Base-by-base conservation (phyloP, 345 rosid genomes). In the Pugionium dolabratum region DNA sequence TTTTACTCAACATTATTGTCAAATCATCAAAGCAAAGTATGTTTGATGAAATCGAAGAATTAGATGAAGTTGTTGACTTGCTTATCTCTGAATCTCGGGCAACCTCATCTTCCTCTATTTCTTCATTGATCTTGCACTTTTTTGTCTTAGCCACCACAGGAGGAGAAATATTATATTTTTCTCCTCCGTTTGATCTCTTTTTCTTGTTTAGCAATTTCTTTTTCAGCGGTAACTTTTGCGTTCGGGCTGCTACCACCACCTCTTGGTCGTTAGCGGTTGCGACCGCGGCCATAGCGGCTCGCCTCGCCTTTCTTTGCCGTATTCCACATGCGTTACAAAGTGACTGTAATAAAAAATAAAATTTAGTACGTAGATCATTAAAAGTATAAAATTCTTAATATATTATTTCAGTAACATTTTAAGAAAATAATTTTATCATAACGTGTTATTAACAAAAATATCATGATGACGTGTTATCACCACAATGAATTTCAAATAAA, bases 251-350 rank as follows among this genome's bases (percentile, higher is more conserved):
- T 9, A 9, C 44, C 40, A n/a, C 46, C 66, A 31, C 41, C 43
- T 59, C 69, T 53, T 73, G 66, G 34, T 71, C 60, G 1, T 65
- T 59, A 3, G 65, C 53, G 1, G 81, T 70, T 5, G 65, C 62
- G 1, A 71, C 82, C 7, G 78, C 90, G 3, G 81, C 88, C 51
- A 77, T 86, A 79, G 85, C 73, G 2, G 94, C 94, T 28, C 91
- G 70, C 49, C 91, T 82, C 2, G 94, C 96, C 84, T 91, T 91
- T 85, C 96, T 84, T 73, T 85, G 93, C 7, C 96, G 79, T 65
- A 90, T 90, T 62, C 97, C 97, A 46, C 95, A 90, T 5, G 97
- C 97, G 62, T 90, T 90, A 79, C 97, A 91, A 41, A 91, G 96
- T 27, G 97, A 83, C 97, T 91, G 86, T 62, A 71, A 37, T 37